Evolutionary conservation across 768 basidiomycete genomes (phyloP).

Genomic region (Kockovaella imperatae): DNA sequence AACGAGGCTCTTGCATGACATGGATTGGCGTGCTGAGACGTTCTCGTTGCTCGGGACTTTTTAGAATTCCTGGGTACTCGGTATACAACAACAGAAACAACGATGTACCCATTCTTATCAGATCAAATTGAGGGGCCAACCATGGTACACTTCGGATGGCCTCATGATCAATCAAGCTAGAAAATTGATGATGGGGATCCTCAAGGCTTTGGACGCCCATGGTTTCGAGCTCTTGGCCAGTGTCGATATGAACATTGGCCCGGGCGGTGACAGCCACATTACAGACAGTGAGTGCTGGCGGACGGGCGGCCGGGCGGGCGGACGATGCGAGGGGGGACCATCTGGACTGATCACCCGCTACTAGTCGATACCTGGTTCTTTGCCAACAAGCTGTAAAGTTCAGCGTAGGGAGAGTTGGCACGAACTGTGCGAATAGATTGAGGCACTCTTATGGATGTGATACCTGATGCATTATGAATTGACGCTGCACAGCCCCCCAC

Average conservation of each 20-base stretch:
- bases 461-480: no score
- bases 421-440: background rate
- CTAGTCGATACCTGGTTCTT: slow-evolving; percentile 40
- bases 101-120: slow-evolving; percentile 25
- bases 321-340: no score
- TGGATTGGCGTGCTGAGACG: background rate
- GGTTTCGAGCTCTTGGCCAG: slow-evolving; percentile 36
- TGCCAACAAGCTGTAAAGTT: slow-evolving; percentile 13
- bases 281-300: slow-evolving; percentile 23
- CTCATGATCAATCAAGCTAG: slow-evolving; percentile 17
- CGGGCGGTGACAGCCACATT: slow-evolving; percentile 12
- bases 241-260: slow-evolving; percentile 32
- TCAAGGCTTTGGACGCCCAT: slow-evolving; percentile 29
- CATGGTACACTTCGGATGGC: slow-evolving; percentile 32
- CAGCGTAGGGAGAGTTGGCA: background rate
- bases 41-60: background rate
- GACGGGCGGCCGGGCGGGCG: background rate
- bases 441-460: no score
- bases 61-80: slow-evolving; percentile 32
- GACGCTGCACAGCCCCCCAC: background rate
- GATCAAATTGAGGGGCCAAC: slow-evolving; percentile 30
- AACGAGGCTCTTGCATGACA: background rate
- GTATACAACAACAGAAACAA: slow-evolving; percentile 26
- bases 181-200: slow-evolving; percentile 17
- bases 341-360: background rate